A percentile compares a stretch with the other conserved stretches of the same genome.
These are phyloP conservation scores for Henckelia pumila DNA, from an alignment of 257 asterid species.

Conservation along the genomic window DNA sequence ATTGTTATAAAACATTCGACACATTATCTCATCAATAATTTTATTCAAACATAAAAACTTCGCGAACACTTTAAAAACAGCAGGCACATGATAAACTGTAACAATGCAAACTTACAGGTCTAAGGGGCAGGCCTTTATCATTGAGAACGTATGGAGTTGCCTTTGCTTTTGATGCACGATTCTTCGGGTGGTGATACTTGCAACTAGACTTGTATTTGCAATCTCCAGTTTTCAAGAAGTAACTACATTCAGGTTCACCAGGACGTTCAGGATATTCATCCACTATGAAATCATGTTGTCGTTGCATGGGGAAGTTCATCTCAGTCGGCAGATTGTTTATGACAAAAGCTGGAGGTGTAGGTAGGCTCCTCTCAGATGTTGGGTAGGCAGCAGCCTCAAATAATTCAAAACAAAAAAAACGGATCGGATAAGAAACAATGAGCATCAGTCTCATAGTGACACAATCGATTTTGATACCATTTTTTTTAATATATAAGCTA, in stretches of 20 bases:
- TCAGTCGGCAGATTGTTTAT: constrained; percentile 48
- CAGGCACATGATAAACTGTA: constrained; percentile 1
- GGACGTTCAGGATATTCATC: constrained; percentile 90
- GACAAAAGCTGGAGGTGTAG: constrained; percentile 89
- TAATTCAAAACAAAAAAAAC: constrained; percentile 26
- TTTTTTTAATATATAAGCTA: neutral
- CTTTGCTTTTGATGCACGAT: constrained; percentile 38
- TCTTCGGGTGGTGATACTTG: constrained; percentile 89
- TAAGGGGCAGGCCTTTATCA: constrained; percentile 90
- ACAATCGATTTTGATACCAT: neutral
- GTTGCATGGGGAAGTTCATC: constrained; percentile 45
- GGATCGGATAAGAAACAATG: constrained; percentile 29
- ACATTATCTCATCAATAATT: neutral
- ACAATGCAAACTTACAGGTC: constrained; percentile 72
- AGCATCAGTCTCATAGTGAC: neutral
- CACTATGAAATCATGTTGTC: constrained; percentile 37
- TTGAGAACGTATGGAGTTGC: constrained; percentile 45
- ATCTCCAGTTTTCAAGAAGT: constrained; percentile 80
- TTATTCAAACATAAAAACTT: neutral
- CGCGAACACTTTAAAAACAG: neutral
- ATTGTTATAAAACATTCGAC: neutral
- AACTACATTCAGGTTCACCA: constrained; percentile 87
- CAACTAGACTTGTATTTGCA: constrained; percentile 81
- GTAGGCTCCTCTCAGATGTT: constrained; percentile 73
- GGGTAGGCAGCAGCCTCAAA: constrained; percentile 58